Conservation (phyloP, 352 stramenopile genomes). For the Phytophthora macrochlamydospora region DNA sequence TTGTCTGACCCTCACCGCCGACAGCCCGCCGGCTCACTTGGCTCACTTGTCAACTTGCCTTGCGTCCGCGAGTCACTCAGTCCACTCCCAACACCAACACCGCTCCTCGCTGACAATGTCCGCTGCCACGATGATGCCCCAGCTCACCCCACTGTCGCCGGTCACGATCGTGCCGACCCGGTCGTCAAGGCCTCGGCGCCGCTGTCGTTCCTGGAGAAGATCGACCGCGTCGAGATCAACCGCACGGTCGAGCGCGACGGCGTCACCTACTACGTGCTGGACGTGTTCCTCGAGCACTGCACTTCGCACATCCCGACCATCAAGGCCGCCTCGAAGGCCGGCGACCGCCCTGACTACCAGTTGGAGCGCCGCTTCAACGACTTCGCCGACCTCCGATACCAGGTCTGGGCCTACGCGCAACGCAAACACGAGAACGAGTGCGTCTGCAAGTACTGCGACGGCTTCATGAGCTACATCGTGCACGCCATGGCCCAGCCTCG, state of each 20-base stretch:
- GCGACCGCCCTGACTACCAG: conserved; percentile 29
- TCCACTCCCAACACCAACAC: neutral
- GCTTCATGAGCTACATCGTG: conserved; percentile 27
- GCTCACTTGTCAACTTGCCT: conserved; percentile 3
- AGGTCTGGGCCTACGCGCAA: conserved; percentile 21
- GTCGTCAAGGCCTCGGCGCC: conserved; percentile 6
- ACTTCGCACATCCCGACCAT: conserved; percentile 54
- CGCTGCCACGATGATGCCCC: conserved; percentile 1
- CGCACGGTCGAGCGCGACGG: conserved; percentile 29
- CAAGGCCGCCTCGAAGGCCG: conserved; percentile 13
- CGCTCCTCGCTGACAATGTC: neutral
- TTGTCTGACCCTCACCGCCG: conserved; percentile 1
- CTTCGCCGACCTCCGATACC: conserved; percentile 31
- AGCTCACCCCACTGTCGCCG: neutral
- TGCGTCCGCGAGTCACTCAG: neutral
- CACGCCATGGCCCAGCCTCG: conserved; percentile 34
- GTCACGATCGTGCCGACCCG: neutral
- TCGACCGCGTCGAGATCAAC: conserved; percentile 45
- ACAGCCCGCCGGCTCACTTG: neutral
- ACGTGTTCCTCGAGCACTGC: conserved; percentile 52
- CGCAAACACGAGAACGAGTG: conserved; percentile 15
- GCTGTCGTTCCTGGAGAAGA: conserved; percentile 27
- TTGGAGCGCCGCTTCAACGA: conserved; percentile 32
- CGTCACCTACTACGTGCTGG: conserved; percentile 46
- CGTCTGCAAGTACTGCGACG: conserved; percentile 29